phyloP scores from a whole-genome alignment of 2,329 filamentous ascomycete species.

The Fonsecaea pugnacius region DNA sequence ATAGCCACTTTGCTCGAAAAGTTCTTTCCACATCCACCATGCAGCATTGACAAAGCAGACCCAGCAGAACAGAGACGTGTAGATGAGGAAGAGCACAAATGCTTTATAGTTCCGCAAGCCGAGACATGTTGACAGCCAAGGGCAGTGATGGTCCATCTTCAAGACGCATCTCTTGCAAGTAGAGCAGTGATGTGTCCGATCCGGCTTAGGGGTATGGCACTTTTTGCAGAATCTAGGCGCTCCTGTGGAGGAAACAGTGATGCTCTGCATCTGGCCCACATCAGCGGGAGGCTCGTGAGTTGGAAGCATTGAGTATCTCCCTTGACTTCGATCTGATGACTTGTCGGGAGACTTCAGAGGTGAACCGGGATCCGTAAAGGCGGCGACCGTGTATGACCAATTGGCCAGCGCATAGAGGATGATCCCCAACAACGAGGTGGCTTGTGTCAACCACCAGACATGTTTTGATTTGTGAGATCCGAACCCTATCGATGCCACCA shows the following conservation, averaged over 20 bases:
- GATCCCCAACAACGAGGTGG: constrained; percentile 66
- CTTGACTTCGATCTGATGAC: constrained; percentile 38
- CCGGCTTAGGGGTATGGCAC: constrained; percentile 90
- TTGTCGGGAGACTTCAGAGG: constrained; percentile 47
- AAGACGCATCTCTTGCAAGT: constrained; percentile 91
- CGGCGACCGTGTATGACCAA: constrained; percentile 87
- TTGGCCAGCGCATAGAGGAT: constrained; percentile 78
- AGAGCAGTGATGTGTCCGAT: constrained; percentile 95
- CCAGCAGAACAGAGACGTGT: constrained; percentile 84
- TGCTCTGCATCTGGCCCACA: constrained; percentile 64
- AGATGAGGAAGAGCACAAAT: constrained; percentile 88
- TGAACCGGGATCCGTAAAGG: constrained; percentile 86
- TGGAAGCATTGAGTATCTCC: constrained; percentile 75
- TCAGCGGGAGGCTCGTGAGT: constrained; percentile 62
- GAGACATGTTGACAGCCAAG: constrained; percentile 95
- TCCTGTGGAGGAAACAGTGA: constrained; percentile 91
- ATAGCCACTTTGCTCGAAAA: constrained; percentile 71
- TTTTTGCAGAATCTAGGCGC: constrained; percentile 94
- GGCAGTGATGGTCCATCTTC: constrained; percentile 99
- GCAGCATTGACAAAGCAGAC: constrained; percentile 76
- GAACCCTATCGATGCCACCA: constrained; percentile 72
- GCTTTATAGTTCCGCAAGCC: constrained; percentile 94
- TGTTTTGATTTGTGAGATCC: constrained; percentile 25
- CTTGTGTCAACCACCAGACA: constrained; percentile 32
- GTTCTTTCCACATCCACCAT: constrained; percentile 82